phyloP scores from a whole-genome alignment of 2,329 filamentous ascomycete species.

The Cladosporium sp. region DNA sequence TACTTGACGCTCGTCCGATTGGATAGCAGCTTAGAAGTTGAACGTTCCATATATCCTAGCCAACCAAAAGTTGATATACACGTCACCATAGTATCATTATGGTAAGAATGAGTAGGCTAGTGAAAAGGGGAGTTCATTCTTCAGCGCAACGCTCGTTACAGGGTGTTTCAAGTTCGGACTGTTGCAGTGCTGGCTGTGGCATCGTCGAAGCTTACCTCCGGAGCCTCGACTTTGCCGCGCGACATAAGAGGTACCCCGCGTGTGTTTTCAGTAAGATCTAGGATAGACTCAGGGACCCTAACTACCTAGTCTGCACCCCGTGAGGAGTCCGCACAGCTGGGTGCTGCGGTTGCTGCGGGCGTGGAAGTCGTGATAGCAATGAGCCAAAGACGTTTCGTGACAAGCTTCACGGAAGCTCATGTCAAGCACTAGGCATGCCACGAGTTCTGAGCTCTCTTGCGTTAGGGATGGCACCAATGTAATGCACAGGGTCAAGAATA shows the following conservation, averaged over 20 bases:
- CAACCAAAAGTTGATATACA: neutral
- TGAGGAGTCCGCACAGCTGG: neutral
- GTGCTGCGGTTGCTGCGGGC: constrained; percentile 15
- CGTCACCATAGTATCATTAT: neutral
- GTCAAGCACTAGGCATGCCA: constrained; percentile 6
- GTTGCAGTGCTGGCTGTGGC: neutral
- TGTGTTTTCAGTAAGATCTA: neutral
- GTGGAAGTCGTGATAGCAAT: neutral
- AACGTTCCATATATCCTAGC: neutral
- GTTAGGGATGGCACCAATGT: neutral
- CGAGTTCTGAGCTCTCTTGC: neutral
- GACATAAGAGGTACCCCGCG: constrained; percentile 7
- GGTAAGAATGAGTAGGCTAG: neutral
- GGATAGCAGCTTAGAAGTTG: neutral
- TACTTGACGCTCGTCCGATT: constrained; percentile 1
- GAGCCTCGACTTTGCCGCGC: neutral
- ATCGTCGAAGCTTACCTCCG: constrained; percentile 1
- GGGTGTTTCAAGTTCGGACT: neutral
- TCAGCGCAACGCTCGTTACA: neutral
- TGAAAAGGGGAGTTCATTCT: neutral
- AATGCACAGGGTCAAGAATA: neutral
- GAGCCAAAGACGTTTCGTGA: neutral
- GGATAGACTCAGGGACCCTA: neutral
- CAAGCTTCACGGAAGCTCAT: constrained; percentile 7
- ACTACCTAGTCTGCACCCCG: neutral